phyloP scores from a whole-genome alignment of 495 filamentous ascomycete species.

The Lasiosphaeria hispida region DNA sequence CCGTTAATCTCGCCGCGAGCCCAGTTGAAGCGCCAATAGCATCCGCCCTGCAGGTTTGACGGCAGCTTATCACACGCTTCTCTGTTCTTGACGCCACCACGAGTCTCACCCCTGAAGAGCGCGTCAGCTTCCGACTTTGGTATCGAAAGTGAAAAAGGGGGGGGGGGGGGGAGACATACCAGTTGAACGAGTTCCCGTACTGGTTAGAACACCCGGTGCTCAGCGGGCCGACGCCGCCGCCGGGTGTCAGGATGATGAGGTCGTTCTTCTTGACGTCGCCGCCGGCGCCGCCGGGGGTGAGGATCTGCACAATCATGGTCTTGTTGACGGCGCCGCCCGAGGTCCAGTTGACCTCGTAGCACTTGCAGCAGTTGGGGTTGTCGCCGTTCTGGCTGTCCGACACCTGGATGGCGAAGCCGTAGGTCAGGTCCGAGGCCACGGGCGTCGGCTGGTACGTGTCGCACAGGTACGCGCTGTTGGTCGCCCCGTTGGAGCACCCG shows the following conservation, averaged over 20 bases:
- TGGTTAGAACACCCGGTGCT: conserved; percentile 44
- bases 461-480: conserved; percentile 44
- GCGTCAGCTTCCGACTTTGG: not conserved
- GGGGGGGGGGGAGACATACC: conserved; percentile 9
- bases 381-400: conserved; percentile 22
- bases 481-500: conserved; percentile 31
- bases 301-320: conserved; percentile 53
- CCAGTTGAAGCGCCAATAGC: conserved; percentile 56
- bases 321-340: conserved; percentile 39
- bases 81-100: conserved; percentile 45
- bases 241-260: conserved; percentile 53
- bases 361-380: conserved; percentile 46
- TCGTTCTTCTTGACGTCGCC: conserved; percentile 47
- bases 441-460: conserved; percentile 48
- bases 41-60: conserved; percentile 47
- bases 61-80: conserved; percentile 47
- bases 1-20: conserved; percentile 22
- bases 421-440: conserved; percentile 40
- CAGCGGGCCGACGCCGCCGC: conserved; percentile 50
- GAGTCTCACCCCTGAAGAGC: conserved; percentile 42
- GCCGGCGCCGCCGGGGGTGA: conserved; percentile 46
- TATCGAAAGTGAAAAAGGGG: not conserved
- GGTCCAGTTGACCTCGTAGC: conserved; percentile 37
- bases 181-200: conserved; percentile 29
- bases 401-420: conserved; percentile 50